A percentile compares a stretch with the other conserved stretches of the same genome.
These are phyloP conservation scores for Meredithiella fracta DNA, from an alignment of 2,329 filamentous ascomycete genomes.

Conservation along the genomic window DNA sequence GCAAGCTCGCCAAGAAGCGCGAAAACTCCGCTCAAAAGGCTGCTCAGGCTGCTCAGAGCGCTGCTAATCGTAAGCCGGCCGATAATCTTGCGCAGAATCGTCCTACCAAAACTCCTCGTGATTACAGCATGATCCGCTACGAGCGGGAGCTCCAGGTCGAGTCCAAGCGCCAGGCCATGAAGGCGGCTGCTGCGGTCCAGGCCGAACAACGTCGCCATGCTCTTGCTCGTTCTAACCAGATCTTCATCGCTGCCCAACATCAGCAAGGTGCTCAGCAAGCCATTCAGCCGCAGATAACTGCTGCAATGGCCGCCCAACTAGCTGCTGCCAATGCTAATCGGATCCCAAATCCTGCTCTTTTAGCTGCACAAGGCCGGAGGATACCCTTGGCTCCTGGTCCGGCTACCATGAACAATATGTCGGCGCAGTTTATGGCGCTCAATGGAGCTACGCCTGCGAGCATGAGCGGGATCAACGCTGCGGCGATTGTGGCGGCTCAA, in stretches of 20 bases:
- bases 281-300: conserved; percentile 2
- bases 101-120: conserved; percentile 60
- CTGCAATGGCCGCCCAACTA: conserved; percentile 6
- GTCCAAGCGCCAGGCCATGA: conserved; percentile 38
- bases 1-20: conserved; percentile 85
- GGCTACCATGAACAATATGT: conserved; percentile 32
- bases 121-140: conserved; percentile 78
- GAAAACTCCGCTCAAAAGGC: conserved; percentile 77
- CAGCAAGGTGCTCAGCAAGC: not conserved
- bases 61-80: conserved; percentile 55
- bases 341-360: conserved; percentile 10
- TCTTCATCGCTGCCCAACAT: conserved; percentile 1
- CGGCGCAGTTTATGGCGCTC: conserved; percentile 37
- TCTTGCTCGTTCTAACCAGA: conserved; percentile 8
- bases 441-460: conserved; percentile 53
- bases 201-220: conserved; percentile 37
- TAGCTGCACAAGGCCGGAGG: conserved; percentile 29
- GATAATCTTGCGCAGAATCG: conserved; percentile 39
- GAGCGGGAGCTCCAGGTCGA: conserved; percentile 61
- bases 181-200: conserved; percentile 32
- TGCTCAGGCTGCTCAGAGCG: conserved; percentile 64
- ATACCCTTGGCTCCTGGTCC: conserved; percentile 37
- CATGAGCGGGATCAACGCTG: conserved; percentile 33
- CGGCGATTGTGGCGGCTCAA: conserved; percentile 26
- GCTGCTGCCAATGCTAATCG: not conserved